Conservation (phyloP, 805 yeast genomes). For the Clavispora fructus region DNA sequence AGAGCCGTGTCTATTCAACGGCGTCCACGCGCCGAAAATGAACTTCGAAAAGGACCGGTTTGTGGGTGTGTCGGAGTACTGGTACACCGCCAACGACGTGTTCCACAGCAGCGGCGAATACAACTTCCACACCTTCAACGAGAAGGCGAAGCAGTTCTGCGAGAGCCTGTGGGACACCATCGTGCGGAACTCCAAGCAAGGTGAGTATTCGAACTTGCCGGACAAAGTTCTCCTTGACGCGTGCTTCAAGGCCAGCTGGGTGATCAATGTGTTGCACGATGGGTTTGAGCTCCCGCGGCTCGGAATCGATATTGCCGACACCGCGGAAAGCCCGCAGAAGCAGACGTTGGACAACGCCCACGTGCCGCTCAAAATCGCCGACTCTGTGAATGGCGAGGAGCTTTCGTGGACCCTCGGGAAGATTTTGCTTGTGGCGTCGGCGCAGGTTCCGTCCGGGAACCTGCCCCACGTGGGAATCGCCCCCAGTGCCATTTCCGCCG, state of each 20-base stretch:
- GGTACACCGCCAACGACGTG: slow-evolving; percentile 94
- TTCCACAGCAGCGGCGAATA: slow-evolving; percentile 87
- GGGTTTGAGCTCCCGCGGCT: slow-evolving; percentile 84
- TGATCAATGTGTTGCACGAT: slow-evolving; percentile 79
- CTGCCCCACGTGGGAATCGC: slow-evolving; percentile 31
- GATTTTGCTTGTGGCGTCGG: slow-evolving; percentile 75
- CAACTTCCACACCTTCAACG: slow-evolving; percentile 65
- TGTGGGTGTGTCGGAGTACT: slow-evolving; percentile 92
- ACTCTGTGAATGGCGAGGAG: slow-evolving; percentile 75
- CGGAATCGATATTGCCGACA: slow-evolving; percentile 41
- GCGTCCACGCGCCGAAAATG: slow-evolving; percentile 87
- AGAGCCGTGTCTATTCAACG: slow-evolving; percentile 89
- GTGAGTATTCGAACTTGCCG: slow-evolving; percentile 55
- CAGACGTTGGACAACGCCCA: slow-evolving; percentile 26
- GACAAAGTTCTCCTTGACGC: slow-evolving; percentile 55
- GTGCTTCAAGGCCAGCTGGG: slow-evolving; percentile 96
- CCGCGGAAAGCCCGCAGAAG: slow-evolving; percentile 21
- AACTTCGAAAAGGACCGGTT: slow-evolving; percentile 77
- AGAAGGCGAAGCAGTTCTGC: slow-evolving; percentile 67
- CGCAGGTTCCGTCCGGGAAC: slow-evolving; percentile 39
- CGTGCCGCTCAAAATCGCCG: slow-evolving; percentile 78
- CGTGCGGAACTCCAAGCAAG: slow-evolving; percentile 45
- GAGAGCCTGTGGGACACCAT: slow-evolving; percentile 63
- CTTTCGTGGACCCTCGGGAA: slow-evolving; percentile 95
- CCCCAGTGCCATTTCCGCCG: slow-evolving; percentile 34